A percentile compares a stretch with the other conserved stretches of the same genome.
Evolutionary conservation across 2,329 filamentous ascomycete species (phyloP).

Genomic region (Diaporthe nobilis): DNA sequence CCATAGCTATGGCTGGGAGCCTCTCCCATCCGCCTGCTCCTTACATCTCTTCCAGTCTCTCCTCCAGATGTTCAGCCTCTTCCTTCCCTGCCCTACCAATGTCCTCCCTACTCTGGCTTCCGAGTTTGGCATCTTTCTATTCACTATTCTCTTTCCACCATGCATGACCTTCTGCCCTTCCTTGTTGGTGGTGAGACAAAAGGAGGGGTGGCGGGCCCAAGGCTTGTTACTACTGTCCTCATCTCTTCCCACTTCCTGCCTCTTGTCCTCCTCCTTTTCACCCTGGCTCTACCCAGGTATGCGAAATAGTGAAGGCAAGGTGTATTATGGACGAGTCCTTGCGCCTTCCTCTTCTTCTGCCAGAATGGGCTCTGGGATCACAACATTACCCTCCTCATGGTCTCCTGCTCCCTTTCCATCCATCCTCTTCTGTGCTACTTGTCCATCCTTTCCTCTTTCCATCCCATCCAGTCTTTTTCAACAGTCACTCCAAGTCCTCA

Average conservation of each 20-base stretch:
- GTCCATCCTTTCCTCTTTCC: not conserved
- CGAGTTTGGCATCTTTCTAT: not conserved
- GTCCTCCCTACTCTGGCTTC: not conserved
- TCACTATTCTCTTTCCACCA: not conserved
- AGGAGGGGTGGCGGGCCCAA: not conserved
- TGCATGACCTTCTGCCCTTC: not conserved
- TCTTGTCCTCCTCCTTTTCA: not conserved
- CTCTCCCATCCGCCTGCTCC: not conserved
- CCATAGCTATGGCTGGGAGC: too few relatives aligned
- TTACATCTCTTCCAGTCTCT: not conserved
- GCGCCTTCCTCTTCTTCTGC: constrained; percentile 1
- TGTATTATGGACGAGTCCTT: not conserved
- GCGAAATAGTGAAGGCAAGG: not conserved
- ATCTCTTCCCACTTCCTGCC: not conserved
- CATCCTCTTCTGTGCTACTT: not conserved
- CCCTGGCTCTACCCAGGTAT: not conserved
- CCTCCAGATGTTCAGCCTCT: not conserved
- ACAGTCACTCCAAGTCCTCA: not conserved
- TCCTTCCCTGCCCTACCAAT: not conserved
- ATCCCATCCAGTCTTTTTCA: not conserved
- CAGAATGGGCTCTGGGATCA: not conserved
- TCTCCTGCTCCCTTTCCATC: not conserved
- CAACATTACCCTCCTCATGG: not conserved
- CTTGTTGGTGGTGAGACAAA: not conserved
- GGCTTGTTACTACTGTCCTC: not conserved